Evolutionary conservation across 2,329 filamentous ascomycete species (phyloP).

Genomic region (Aspergillus intermedius): DNA sequence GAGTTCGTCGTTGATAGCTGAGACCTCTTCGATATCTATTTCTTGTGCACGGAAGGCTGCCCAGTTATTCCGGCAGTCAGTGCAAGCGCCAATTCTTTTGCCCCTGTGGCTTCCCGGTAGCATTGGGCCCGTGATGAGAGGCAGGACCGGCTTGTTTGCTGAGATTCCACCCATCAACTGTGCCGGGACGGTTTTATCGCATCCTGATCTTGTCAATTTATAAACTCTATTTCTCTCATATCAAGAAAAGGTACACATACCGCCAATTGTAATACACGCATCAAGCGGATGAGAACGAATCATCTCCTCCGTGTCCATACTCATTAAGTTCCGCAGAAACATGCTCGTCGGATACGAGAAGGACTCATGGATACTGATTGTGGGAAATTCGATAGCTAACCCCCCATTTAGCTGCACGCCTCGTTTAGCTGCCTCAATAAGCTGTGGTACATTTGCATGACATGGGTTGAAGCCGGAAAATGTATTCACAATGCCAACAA

Average conservation of each 20-base stretch:
- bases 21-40: constrained; percentile 66
- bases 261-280: constrained; percentile 61
- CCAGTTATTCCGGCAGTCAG: constrained; percentile 70
- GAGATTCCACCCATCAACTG: constrained; percentile 71
- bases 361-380: constrained; percentile 63
- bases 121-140: constrained; percentile 67
- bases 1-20: constrained; percentile 63
- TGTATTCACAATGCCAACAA: constrained; percentile 70
- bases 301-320: constrained; percentile 77
- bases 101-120: constrained; percentile 64
- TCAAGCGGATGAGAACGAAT: constrained; percentile 65
- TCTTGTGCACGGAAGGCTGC: constrained; percentile 59
- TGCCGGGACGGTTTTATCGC: constrained; percentile 67
- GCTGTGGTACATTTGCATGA: constrained; percentile 64
- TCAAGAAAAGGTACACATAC: constrained; percentile 31
- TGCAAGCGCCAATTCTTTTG: constrained; percentile 62
- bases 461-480: constrained; percentile 68
- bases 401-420: constrained; percentile 63
- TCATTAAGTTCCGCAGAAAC: constrained; percentile 69
- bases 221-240: not conserved
- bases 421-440: constrained; percentile 63
- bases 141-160: constrained; percentile 64
- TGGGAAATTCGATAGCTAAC: constrained; percentile 65
- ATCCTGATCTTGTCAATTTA: constrained; percentile 42
- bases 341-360: constrained; percentile 68